Percentiles rank a stretch among this genome's conserved stretches.
phyloP scores from a whole-genome alignment of 2,329 filamentous ascomycete genomes.

The Aspergillus intermedius region DNA sequence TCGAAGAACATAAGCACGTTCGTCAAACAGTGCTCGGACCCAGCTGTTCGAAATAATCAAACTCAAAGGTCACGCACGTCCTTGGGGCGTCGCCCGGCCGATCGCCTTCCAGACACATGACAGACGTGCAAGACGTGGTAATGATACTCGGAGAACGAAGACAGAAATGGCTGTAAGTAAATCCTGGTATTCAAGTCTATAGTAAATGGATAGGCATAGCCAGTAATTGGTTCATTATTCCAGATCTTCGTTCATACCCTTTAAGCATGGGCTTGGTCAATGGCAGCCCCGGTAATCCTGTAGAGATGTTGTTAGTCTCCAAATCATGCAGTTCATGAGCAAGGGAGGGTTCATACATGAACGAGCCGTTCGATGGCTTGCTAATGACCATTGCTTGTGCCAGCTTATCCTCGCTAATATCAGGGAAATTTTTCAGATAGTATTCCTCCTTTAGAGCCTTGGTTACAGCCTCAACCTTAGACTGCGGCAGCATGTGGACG shows the following conservation, averaged over 20 bases:
- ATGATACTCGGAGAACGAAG: not conserved
- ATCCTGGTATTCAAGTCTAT: not conserved
- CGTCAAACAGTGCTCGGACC: no score
- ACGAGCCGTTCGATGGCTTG: slow-evolving; percentile 54
- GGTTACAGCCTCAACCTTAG: slow-evolving; percentile 72
- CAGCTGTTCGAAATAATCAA: no score
- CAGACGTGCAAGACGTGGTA: not conserved
- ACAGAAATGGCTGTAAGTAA: not conserved
- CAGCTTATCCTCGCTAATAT: slow-evolving; percentile 65
- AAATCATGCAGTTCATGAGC: not conserved
- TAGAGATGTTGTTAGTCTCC: slow-evolving; percentile 10
- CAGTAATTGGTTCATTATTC: not conserved
- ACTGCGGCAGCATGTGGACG: slow-evolving; percentile 81
- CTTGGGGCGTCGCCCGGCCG: no score
- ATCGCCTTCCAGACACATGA: no score
- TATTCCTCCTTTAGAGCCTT: slow-evolving; percentile 74
- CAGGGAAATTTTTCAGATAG: slow-evolving; percentile 65
- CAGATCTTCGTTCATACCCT: slow-evolving; percentile 5
- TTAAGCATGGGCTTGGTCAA: slow-evolving; percentile 26
- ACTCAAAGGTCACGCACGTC: no score
- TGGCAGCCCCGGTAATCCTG: slow-evolving; percentile 34
- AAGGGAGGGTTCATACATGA: slow-evolving; percentile 28
- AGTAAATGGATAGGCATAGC: not conserved
- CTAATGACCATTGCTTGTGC: slow-evolving; percentile 80
- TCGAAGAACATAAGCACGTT: no score